Evolutionary conservation across 179 eudicot species (phyloP).

Genomic region (Camellia oleifera): DNA sequence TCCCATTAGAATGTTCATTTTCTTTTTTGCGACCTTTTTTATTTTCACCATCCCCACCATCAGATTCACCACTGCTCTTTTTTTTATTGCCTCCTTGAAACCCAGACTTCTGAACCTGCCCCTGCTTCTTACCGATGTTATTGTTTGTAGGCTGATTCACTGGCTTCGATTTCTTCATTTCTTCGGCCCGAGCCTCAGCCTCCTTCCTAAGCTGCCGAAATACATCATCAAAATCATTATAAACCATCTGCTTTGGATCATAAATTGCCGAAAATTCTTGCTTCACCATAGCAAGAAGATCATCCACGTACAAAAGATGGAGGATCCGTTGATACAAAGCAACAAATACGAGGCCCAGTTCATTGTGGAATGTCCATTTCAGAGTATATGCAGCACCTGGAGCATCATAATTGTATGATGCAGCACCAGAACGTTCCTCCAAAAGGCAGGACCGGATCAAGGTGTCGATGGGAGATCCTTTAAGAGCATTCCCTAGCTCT

Average conservation of each 20-base stretch:
- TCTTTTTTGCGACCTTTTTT: constrained; percentile 33
- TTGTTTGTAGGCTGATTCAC: constrained; percentile 37
- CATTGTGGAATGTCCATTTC: constrained; percentile 96
- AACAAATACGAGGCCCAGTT: constrained; percentile 87
- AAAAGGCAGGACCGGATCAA: constrained; percentile 88
- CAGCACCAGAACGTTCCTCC: constrained; percentile 91
- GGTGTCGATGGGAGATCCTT: constrained; percentile 88
- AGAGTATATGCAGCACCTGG: constrained; percentile 82
- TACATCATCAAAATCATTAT: constrained; percentile 68
- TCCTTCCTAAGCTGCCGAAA: constrained; percentile 85
- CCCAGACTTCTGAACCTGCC: constrained; percentile 46
- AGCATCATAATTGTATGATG: constrained; percentile 76
- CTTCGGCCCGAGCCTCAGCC: constrained; percentile 93
- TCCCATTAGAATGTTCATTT: constrained; percentile 60
- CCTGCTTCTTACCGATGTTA: constrained; percentile 54
- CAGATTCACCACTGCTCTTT: constrained; percentile 50
- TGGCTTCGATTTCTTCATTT: constrained; percentile 74
- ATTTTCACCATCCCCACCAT: constrained; percentile 53
- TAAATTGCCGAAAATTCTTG: constrained; percentile 73
- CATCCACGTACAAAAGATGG: constrained; percentile 89
- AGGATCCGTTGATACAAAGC: constrained; percentile 90
- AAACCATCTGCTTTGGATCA: constrained; percentile 68
- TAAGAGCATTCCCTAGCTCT: constrained; percentile 82
- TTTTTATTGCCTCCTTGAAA: constrained; percentile 62
- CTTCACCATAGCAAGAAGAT: constrained; percentile 84